Conservation (phyloP, 768 basidiomycete genomes). For the Butyriboletus loyo region DNA sequence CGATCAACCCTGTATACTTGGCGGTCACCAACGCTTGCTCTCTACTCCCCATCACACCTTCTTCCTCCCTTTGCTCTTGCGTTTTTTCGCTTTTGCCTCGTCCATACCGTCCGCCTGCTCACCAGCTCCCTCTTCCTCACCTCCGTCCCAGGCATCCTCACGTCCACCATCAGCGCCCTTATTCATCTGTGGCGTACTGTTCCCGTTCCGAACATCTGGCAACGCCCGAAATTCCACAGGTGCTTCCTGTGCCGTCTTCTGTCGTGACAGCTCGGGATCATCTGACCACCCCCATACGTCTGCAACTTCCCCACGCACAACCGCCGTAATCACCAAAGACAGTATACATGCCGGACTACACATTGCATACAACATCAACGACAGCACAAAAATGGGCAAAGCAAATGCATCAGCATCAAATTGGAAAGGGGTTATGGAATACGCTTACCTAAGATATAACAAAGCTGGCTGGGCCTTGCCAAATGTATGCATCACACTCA, state of each 20-base stretch:
- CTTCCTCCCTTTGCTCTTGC: not conserved
- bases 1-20: constrained; percentile 9
- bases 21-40: constrained; percentile 1
- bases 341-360: constrained; percentile 72
- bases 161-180: constrained; percentile 16
- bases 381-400: not conserved
- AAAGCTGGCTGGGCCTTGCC: constrained; percentile 85
- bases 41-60: constrained; percentile 2
- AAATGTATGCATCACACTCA: constrained; percentile 80
- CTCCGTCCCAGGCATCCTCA: constrained; percentile 7
- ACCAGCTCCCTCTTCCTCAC: constrained; percentile 5
- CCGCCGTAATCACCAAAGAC: constrained; percentile 59
- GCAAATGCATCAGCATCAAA: too few species aligned
- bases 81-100: too few species aligned
- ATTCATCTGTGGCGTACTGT: constrained; percentile 12
- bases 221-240: constrained; percentile 9
- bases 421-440: not conserved
- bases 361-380: not conserved
- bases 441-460: constrained; percentile 77
- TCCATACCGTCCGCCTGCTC: too few species aligned
- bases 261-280: constrained; percentile 33
- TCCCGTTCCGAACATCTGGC: constrained; percentile 16
- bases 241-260: constrained; percentile 14
- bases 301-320: constrained; percentile 62
- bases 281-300: constrained; percentile 75